Base-by-base conservation (phyloP, 345 rosid genomes). In the Euclidium syriacum region DNA sequence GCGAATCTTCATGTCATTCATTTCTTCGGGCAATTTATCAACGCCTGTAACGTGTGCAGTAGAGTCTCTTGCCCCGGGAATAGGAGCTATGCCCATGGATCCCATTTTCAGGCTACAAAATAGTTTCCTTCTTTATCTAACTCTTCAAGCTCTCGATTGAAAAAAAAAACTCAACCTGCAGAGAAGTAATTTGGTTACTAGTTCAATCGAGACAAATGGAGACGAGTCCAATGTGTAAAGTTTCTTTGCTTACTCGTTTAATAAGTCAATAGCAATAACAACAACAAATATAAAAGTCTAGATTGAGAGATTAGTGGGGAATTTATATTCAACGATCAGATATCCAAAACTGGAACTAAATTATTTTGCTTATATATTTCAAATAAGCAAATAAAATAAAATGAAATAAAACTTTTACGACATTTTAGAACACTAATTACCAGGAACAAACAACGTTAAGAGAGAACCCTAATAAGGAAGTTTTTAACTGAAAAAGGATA, bases 1-100 rank as follows among this genome's bases (percentile, higher is more conserved):
- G 39, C 91, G 78, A 24, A 91, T 84, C 68, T 83, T 91, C 98
- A 91, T 84, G 72, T 83, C 91, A 70, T 83, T 91, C 90, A 88
- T 79, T 73, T 84, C 95, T 54, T 78, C 84, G 12, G 98, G 95
- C 40, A 91, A 67, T 62, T 73, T 81, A 74, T 88, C 96, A 53
- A 80, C 88, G 71, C 77, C 83, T 47, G 57, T 41, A 44, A 77
- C 33, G 41, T 82, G 82, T 16, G 79, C 65, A 62, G 58, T 75
- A 19, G 83, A 62, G 73, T 86, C 82, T 76, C 80, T 78, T 64
- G 82, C 58, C 52, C 81, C 83, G 23, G 79, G 64, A 29, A 74
- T 35, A 52, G 85, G 90, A 53, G 65, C 79, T 58, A 87, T 71
- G 26, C 87, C 86, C 54, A 81, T 83, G n/a, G 95, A 78, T 66